phyloP scores from a whole-genome alignment of 1,284 basidiomycete species.

The Ustilago crameri region DNA sequence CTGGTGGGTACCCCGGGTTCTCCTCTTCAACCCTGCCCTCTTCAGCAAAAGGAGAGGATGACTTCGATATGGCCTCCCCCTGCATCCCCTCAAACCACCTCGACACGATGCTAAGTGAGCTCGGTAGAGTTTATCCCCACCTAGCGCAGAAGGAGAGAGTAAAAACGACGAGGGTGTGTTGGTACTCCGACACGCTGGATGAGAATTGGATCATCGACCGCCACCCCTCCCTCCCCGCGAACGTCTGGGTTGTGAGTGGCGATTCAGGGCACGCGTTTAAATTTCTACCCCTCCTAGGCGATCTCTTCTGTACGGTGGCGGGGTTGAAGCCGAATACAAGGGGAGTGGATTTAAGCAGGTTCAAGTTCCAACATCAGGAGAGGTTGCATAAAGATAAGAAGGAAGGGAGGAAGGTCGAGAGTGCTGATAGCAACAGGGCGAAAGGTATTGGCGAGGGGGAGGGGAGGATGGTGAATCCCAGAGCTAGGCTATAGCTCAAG shows the following conservation, averaged over 20 bases:
- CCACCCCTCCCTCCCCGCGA: conserved; percentile 67
- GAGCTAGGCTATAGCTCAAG: too few relatives aligned
- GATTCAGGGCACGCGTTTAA: conserved; percentile 70
- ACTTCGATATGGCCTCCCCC: conserved; percentile 15
- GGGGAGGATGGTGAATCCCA: too few relatives aligned
- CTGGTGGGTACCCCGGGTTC: conserved; percentile 20
- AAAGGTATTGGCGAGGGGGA: too few relatives aligned
- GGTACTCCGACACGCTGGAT: conserved; percentile 73
- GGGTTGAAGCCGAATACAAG: conserved; percentile 12
- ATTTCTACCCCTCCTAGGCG: conserved; percentile 85
- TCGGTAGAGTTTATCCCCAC: conserved; percentile 77
- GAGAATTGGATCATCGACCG: conserved; percentile 71
- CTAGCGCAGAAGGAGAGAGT: conserved; percentile 71
- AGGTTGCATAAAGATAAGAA: conserved; percentile 8
- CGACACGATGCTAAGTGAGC: conserved; percentile 71
- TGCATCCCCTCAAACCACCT: conserved; percentile 75
- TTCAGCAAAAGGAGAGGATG: conserved; percentile 5
- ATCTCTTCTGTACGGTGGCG: conserved; percentile 75
- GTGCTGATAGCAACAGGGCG: conserved; percentile 37
- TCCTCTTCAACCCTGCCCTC: too few relatives aligned
- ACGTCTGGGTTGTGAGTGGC: conserved; percentile 70
- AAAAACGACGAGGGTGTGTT: conserved; percentile 79
- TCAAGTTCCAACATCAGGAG: conserved; percentile 46
- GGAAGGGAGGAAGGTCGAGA: conserved; percentile 1
- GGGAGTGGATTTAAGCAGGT: conserved; percentile 25